These are phyloP conservation scores for Myxozyma nipponensis DNA, from an alignment of 805 yeast genomes.

Conservation along the genomic window DNA sequence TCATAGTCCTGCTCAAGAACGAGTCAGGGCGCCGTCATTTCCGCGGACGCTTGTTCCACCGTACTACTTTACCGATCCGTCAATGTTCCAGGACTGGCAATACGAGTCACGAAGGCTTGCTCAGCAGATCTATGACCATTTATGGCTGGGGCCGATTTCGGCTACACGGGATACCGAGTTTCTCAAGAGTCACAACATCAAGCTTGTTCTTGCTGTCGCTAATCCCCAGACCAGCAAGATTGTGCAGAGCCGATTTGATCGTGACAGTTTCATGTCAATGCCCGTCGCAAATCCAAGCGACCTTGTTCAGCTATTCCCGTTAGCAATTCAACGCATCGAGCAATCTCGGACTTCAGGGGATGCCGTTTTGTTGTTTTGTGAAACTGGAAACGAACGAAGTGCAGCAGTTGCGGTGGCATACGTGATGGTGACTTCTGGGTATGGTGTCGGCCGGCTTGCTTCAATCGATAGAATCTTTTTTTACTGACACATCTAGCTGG, in stretches of 20 bases:
- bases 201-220: slow-evolving; percentile 11
- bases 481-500: slow-evolving; percentile 15
- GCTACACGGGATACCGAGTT: slow-evolving; percentile 42
- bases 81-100: slow-evolving; percentile 32
- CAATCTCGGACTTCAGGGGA: slow-evolving; percentile 5
- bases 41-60: slow-evolving; percentile 32
- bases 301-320: slow-evolving; percentile 15
- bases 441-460: no score
- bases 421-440: slow-evolving; percentile 29
- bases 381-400: slow-evolving; percentile 36
- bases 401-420: slow-evolving; percentile 36
- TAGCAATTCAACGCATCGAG: slow-evolving; percentile 11
- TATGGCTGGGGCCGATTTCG: slow-evolving; percentile 49
- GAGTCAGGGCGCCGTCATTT: slow-evolving; percentile 14
- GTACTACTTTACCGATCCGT: slow-evolving; percentile 31
- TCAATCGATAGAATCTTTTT: background rate
- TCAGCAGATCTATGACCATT: slow-evolving; percentile 42
- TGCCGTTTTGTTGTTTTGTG: slow-evolving; percentile 34
- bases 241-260: slow-evolving; percentile 5
- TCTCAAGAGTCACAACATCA: slow-evolving; percentile 40
- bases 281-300: slow-evolving; percentile 8
- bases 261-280: slow-evolving; percentile 5
- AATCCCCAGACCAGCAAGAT: slow-evolving; percentile 16
- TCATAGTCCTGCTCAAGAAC: slow-evolving; percentile 12
- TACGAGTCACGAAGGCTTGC: slow-evolving; percentile 39